A percentile compares a stretch with the other conserved stretches of the same genome.
phyloP scores from a whole-genome alignment of 1,139 yeast genomes.

The Taphrina flavorubra region DNA sequence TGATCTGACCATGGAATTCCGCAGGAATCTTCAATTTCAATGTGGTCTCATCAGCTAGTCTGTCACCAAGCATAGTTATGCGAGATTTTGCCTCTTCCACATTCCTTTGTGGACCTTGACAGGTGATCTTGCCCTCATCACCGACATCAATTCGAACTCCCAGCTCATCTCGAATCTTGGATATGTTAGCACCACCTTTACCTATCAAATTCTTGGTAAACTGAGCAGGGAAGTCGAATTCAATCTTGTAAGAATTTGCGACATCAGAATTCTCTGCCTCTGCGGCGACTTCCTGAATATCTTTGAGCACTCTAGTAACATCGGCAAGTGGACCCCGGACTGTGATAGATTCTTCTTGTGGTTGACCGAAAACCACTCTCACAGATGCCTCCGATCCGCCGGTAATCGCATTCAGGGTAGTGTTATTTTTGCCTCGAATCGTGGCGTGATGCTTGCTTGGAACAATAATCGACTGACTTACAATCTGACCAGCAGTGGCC shows the following conservation, averaged over 20 bases:
- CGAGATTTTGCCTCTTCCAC: constrained; percentile 74
- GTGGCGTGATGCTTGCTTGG: constrained; percentile 64
- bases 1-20: constrained; percentile 78
- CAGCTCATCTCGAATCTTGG: constrained; percentile 73
- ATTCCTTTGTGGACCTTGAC: constrained; percentile 79
- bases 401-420: constrained; percentile 63
- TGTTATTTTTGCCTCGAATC: constrained; percentile 59
- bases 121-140: constrained; percentile 62
- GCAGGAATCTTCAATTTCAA: constrained; percentile 71
- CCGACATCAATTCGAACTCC: constrained; percentile 76
- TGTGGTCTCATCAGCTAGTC: constrained; percentile 81
- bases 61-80: constrained; percentile 66
- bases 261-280: constrained; percentile 70
- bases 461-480: constrained; percentile 59
- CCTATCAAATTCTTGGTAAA: constrained; percentile 85
- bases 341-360: constrained; percentile 59
- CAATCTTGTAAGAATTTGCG: constrained; percentile 63
- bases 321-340: constrained; percentile 68
- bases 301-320: constrained; percentile 61
- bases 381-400: constrained; percentile 50
- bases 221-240: constrained; percentile 67
- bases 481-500: constrained; percentile 62
- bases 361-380: constrained; percentile 48
- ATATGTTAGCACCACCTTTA: constrained; percentile 77
- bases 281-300: constrained; percentile 61